A percentile compares a stretch with the other conserved stretches of the same genome.
These are phyloP conservation scores for Hibiscus syriacus DNA, from an alignment of 345 rosid genomes.

Conservation along the genomic window DNA sequence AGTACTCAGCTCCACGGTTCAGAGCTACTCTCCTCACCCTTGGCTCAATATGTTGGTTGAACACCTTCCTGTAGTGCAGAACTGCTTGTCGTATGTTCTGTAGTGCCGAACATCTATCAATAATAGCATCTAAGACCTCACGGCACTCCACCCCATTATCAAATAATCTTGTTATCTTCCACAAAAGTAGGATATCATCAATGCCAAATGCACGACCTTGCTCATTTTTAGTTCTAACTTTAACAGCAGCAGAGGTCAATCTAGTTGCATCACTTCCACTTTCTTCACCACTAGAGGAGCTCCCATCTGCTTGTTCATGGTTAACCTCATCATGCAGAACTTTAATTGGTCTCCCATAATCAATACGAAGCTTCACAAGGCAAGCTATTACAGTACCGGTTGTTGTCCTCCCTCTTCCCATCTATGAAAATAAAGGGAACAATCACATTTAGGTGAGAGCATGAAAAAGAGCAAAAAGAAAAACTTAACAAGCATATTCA, in stretches of 20 bases:
- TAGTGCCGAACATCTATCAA: constrained; percentile 93
- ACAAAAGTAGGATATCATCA: constrained; percentile 72
- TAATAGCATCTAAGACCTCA: constrained; percentile 86
- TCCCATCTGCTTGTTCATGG: constrained; percentile 64
- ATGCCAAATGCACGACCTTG: constrained; percentile 75
- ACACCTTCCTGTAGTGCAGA: constrained; percentile 67
- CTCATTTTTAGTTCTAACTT: constrained; percentile 34
- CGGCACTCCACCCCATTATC: constrained; percentile 90
- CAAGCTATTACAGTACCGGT: constrained; percentile 99
- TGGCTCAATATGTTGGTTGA: constrained; percentile 91
- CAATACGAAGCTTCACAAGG: constrained; percentile 83
- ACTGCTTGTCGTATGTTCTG: constrained; percentile 96
- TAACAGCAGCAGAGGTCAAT: constrained; percentile 25
- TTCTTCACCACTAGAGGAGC: constrained; percentile 92
- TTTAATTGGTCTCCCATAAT: constrained; percentile 79
- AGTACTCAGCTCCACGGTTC: constrained; percentile 91
- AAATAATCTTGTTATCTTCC: constrained; percentile 96
- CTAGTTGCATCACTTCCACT: constrained; percentile 38
- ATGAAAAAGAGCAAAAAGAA: neutral
- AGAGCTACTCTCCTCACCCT: constrained; percentile 85
- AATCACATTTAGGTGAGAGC: constrained; percentile 4
- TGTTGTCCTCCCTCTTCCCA: constrained; percentile 99
- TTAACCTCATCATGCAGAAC: constrained; percentile 44
- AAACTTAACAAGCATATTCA: constrained; percentile 7
- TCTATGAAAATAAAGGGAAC: constrained; percentile 36